Conservation (phyloP, 2,329 filamentous ascomycete genomes). For the Neonectria sp. region DNA sequence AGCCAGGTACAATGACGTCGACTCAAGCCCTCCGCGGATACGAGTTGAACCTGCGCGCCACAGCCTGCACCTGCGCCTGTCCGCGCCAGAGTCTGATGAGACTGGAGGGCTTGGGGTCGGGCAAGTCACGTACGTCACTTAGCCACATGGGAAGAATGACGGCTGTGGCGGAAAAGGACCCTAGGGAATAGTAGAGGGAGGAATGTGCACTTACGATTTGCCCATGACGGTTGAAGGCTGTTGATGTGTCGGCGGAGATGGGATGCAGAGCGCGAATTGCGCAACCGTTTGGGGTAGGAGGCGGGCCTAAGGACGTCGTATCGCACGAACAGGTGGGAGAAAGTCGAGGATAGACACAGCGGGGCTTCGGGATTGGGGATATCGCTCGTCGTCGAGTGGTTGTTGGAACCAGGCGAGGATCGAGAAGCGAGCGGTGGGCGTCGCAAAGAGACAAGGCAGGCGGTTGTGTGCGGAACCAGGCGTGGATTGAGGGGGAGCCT, state of each 20-base stretch:
- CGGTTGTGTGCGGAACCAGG: slow-evolving; percentile 32
- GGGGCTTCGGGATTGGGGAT: slow-evolving; percentile 3
- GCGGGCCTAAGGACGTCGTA: slow-evolving; percentile 25
- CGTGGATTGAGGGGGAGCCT: slow-evolving; percentile 38
- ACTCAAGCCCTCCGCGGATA: slow-evolving; percentile 37
- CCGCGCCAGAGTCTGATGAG: slow-evolving; percentile 29
- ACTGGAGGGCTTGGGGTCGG: slow-evolving; percentile 22
- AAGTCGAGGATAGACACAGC: slow-evolving; percentile 6
- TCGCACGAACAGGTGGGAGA: slow-evolving; percentile 26
- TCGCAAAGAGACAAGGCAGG: slow-evolving; percentile 34
- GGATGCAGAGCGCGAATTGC: slow-evolving; percentile 46
- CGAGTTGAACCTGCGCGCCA: slow-evolving; percentile 33
- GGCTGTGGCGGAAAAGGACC: slow-evolving; percentile 2
- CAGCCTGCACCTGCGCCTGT: slow-evolving; percentile 32
- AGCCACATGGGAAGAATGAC: slow-evolving; percentile 7
- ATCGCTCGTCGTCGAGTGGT: slow-evolving; percentile 30
- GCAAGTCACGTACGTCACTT: slow-evolving; percentile 29
- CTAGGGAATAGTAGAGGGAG: neutral
- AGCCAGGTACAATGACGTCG: slow-evolving; percentile 46
- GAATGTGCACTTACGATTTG: slow-evolving; percentile 66
- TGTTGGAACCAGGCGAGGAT: slow-evolving; percentile 21
- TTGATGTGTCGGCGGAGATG: slow-evolving; percentile 30
- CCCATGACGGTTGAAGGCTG: slow-evolving; percentile 57
- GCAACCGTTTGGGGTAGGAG: slow-evolving; percentile 36
- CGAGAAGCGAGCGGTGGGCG: slow-evolving; percentile 19